phyloP scores from a whole-genome alignment of 1,284 basidiomycete species.

The Tilletia caries region DNA sequence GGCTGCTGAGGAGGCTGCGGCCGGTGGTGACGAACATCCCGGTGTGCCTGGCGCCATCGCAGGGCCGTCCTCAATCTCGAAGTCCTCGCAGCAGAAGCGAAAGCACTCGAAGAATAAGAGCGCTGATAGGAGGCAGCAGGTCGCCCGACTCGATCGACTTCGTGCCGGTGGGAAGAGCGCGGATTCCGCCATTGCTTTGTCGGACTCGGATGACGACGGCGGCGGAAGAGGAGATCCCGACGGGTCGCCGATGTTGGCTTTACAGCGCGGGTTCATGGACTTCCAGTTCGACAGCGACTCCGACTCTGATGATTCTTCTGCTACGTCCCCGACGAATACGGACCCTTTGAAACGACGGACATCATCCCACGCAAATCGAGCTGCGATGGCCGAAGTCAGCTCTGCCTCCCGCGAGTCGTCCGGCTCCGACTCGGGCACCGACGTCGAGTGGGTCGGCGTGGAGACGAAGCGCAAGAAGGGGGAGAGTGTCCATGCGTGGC shows the following conservation, averaged over 20 bases:
- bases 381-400: too few relatives aligned
- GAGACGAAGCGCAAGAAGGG: not conserved
- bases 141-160: not conserved
- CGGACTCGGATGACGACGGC: not conserved
- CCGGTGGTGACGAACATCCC: not conserved
- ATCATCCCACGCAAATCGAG: too few relatives aligned
- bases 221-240: too few relatives aligned
- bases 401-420: too few relatives aligned
- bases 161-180: not conserved
- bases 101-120: too few relatives aligned
- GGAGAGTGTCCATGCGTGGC: slow-evolving; percentile 4
- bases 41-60: not conserved
- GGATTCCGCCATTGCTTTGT: not conserved
- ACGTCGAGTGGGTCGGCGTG: slow-evolving; percentile 5
- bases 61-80: not conserved
- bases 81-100: too few relatives aligned
- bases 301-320: not conserved
- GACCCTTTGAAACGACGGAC: too few relatives aligned
- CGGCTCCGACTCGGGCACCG: not conserved
- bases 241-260: too few relatives aligned
- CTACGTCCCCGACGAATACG: too few relatives aligned
- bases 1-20: slow-evolving; percentile 1
- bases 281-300: not conserved
- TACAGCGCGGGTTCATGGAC: not conserved
- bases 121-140: too few relatives aligned